Evolutionary conservation across 495 filamentous ascomycete species (phyloP).

Genomic region (Neurospora sp.): DNA sequence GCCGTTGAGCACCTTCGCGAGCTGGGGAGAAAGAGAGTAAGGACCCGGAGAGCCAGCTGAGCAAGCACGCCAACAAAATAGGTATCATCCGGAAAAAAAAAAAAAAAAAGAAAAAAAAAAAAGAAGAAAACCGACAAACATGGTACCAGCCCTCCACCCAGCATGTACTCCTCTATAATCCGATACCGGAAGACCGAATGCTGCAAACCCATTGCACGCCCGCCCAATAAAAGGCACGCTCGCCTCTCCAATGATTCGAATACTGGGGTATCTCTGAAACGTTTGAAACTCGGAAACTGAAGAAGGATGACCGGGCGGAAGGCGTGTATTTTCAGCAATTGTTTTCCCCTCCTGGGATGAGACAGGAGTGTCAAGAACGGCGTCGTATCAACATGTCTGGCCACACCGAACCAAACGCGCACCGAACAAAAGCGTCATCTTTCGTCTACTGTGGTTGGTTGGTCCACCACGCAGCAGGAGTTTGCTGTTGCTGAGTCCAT

Average conservation of each 20-base stretch:
- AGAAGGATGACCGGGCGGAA: slow-evolving; percentile 6
- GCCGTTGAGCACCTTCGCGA: neutral
- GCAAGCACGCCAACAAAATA: slow-evolving; percentile 4
- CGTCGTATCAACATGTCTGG: neutral
- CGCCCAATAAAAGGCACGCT: slow-evolving; percentile 11
- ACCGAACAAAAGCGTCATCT: neutral
- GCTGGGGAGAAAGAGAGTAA: neutral
- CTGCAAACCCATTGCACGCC: slow-evolving; percentile 8
- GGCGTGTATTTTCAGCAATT: neutral
- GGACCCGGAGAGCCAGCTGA: neutral
- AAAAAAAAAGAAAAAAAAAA: neutral
- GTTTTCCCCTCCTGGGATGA: neutral
- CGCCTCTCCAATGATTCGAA: slow-evolving; percentile 15
- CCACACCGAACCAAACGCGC: neutral
- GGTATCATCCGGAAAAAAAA: slow-evolving; percentile 10
- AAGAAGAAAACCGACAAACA: neutral
- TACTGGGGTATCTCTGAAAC: slow-evolving; percentile 12
- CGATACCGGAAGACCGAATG: slow-evolving; percentile 6
- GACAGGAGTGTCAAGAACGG: neutral
- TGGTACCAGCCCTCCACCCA: neutral
- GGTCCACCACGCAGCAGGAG: slow-evolving; percentile 34
- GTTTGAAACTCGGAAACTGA: slow-evolving; percentile 10
- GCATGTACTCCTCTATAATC: slow-evolving; percentile 23
- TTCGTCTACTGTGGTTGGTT: slow-evolving; percentile 33
- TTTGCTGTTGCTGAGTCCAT: slow-evolving; percentile 33